phyloP scores from a whole-genome alignment of 2,329 filamentous ascomycete species.

The Colletotrichum australisinense region DNA sequence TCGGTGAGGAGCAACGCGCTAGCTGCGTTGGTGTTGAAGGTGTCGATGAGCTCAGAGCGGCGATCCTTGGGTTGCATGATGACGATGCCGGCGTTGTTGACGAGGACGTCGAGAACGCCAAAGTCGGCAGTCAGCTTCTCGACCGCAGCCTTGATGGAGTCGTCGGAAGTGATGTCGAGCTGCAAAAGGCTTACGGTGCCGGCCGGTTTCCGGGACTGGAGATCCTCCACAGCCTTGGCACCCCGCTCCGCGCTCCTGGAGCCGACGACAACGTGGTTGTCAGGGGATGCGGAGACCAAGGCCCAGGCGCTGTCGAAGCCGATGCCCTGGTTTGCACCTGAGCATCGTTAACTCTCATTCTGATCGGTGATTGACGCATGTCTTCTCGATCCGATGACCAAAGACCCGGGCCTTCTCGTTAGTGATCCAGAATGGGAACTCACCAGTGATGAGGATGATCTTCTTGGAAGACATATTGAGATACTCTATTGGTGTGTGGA shows the following conservation, averaged over 20 bases:
- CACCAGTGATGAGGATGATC: not conserved
- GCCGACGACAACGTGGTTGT: conserved; percentile 53
- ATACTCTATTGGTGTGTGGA: not conserved
- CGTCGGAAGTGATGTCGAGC: conserved; percentile 70
- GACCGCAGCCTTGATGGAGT: conserved; percentile 65
- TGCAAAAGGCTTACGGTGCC: conserved; percentile 67
- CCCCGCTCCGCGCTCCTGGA: conserved; percentile 51
- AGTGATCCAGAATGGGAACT: not conserved
- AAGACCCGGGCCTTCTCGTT: too few relatives aligned
- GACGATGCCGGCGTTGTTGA: conserved; percentile 70
- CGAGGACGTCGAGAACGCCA: conserved; percentile 64
- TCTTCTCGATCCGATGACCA: not conserved
- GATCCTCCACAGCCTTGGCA: conserved; percentile 42
- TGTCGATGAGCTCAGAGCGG: conserved; percentile 63
- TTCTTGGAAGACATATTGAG: not conserved
- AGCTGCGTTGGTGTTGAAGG: conserved; percentile 57
- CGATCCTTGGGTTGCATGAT: conserved; percentile 61
- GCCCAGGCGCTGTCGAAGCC: conserved; percentile 54
- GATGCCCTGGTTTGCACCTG: conserved; percentile 58
- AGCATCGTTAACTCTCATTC: not conserved
- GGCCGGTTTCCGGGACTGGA: conserved; percentile 54
- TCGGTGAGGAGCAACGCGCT: conserved; percentile 44
- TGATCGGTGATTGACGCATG: too few relatives aligned
- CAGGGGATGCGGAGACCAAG: conserved; percentile 47
- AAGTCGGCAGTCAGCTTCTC: conserved; percentile 61